Evolutionary conservation across 768 basidiomycete genomes (phyloP).

Genomic region (Boletus barrowsii): DNA sequence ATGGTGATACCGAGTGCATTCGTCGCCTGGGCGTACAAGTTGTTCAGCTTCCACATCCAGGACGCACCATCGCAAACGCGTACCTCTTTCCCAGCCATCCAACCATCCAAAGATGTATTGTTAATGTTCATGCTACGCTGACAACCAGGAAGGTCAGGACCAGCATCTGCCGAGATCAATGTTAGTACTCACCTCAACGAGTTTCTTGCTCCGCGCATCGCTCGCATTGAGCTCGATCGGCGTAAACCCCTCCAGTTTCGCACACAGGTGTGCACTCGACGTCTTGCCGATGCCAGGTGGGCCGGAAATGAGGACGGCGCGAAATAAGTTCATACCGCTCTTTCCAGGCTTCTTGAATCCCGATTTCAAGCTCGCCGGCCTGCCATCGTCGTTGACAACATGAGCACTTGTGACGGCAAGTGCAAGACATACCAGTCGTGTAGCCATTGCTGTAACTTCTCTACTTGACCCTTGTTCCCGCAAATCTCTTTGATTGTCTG

Average conservation of each 20-base stretch:
- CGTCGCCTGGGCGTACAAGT: constrained; percentile 39
- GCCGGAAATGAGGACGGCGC: constrained; percentile 88
- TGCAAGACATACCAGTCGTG: constrained; percentile 66
- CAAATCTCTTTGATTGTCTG: constrained; percentile 85
- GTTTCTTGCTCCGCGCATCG: constrained; percentile 92
- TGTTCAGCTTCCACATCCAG: not conserved
- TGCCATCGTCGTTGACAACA: constrained; percentile 26
- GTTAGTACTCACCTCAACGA: constrained; percentile 70
- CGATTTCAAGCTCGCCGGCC: constrained; percentile 68
- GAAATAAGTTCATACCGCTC: constrained; percentile 78
- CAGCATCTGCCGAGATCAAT: not conserved
- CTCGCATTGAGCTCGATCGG: constrained; percentile 97
- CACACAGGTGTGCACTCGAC: constrained; percentile 90
- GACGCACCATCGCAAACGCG: constrained; percentile 28
- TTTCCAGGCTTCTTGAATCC: constrained; percentile 95
- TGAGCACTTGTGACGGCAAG: not conserved
- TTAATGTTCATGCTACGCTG: constrained; percentile 89
- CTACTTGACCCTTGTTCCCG: constrained; percentile 90
- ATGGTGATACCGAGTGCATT: constrained; percentile 72
- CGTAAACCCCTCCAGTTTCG: constrained; percentile 85
- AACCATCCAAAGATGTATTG: constrained; percentile 86
- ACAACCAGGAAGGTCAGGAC: not conserved
- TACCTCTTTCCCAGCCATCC: constrained; percentile 61
- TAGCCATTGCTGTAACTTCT: constrained; percentile 87
- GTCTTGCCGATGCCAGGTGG: constrained; percentile 98